phyloP scores from a whole-genome alignment of 2,329 filamentous ascomycete genomes.

The Aureobasidium sp. region DNA sequence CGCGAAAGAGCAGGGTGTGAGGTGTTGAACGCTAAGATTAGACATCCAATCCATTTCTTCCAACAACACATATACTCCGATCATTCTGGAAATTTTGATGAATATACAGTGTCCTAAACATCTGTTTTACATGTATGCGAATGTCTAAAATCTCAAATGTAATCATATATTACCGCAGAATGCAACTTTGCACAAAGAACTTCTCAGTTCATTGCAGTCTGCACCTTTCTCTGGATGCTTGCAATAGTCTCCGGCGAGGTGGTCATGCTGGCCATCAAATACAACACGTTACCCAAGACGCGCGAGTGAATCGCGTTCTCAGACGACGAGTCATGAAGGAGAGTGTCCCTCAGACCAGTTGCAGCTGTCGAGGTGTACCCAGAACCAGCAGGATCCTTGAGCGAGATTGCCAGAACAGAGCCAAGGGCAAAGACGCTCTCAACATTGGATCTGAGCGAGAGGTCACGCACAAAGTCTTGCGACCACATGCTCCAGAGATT shows the following conservation, averaged over 20 bases:
- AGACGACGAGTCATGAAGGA: conserved; percentile 29
- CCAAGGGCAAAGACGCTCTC: conserved; percentile 64
- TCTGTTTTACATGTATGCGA: background rate
- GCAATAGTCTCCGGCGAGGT: conserved; percentile 34
- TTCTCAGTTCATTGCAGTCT: conserved; percentile 22
- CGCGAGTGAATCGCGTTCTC: conserved; percentile 46
- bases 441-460: conserved; percentile 51
- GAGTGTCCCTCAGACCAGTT: conserved; percentile 40
- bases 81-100: background rate
- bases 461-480: conserved; percentile 44
- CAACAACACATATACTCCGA: background rate
- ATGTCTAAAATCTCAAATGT: background rate
- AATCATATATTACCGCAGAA: background rate
- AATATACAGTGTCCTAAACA: background rate
- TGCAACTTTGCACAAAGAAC: background rate
- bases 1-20: conserved; percentile 41
- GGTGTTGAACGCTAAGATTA: conserved; percentile 10
- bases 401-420: conserved; percentile 59
- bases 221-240: conserved; percentile 32
- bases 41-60: background rate
- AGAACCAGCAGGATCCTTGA: conserved; percentile 40
- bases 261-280: conserved; percentile 51
- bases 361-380: conserved; percentile 50
- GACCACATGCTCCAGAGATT: conserved; percentile 66
- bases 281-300: conserved; percentile 53